These are phyloP conservation scores for Trichoderma sp. DNA, from an alignment of 2,329 filamentous ascomycete species.

Conservation along the genomic window DNA sequence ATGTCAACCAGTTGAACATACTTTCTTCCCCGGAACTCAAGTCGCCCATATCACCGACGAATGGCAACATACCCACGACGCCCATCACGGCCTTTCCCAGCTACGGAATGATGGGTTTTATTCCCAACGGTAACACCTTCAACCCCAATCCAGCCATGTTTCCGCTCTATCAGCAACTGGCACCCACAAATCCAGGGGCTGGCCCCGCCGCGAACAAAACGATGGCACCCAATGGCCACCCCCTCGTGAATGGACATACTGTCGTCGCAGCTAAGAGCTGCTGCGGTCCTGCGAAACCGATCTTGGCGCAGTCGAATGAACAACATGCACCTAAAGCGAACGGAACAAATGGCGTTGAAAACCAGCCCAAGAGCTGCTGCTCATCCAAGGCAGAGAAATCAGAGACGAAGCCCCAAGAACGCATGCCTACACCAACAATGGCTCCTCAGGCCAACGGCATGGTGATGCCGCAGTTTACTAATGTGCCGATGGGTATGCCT, in stretches of 20 bases:
- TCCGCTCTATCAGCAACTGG: slow-evolving; percentile 40
- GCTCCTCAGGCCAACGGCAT: slow-evolving; percentile 35
- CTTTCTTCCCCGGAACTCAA: slow-evolving; percentile 41
- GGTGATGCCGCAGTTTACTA: slow-evolving; percentile 46
- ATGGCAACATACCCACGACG: slow-evolving; percentile 30
- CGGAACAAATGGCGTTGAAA: slow-evolving; percentile 30
- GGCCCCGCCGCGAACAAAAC: slow-evolving; percentile 30
- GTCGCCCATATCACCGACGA: slow-evolving; percentile 34
- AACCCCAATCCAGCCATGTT: slow-evolving; percentile 36
- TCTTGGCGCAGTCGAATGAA: slow-evolving; percentile 10
- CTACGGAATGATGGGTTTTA: slow-evolving; percentile 39
- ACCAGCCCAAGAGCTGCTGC: slow-evolving; percentile 39
- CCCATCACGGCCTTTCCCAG: slow-evolving; percentile 33
- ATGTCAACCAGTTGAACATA: slow-evolving; percentile 57
- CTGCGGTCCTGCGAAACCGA: slow-evolving; percentile 34
- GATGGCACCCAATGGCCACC: slow-evolving; percentile 33
- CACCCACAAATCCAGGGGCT: slow-evolving; percentile 35
- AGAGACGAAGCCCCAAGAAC: slow-evolving; percentile 33
- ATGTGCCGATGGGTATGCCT: slow-evolving; percentile 42
- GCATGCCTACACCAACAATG: slow-evolving; percentile 32
- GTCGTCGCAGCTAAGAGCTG: slow-evolving; percentile 30
- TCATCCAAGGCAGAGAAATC: slow-evolving; percentile 35
- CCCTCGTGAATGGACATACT: slow-evolving; percentile 31
- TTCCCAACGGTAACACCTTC: slow-evolving; percentile 36
- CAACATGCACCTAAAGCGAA: slow-evolving; percentile 30